Base-by-base conservation (phyloP, 208 protist species). In the Angomonas deanei region DNA sequence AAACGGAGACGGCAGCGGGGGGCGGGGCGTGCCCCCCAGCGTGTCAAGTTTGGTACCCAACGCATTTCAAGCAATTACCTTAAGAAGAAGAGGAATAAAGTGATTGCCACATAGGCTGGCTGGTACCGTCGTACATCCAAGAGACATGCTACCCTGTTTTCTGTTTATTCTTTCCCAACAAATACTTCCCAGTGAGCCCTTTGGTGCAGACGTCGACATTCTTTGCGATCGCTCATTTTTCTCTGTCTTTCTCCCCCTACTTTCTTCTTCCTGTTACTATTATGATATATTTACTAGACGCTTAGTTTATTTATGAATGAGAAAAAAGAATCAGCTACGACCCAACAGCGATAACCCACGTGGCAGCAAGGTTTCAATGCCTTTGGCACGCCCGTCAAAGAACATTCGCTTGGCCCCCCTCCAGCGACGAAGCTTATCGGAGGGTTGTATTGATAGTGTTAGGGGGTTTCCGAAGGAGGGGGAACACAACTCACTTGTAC, bases 11-110 rank as follows among this genome's bases (percentile, higher is more conserved):
- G 78, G 80, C 68, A 31, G 27, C 0, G n/a, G 32, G 3, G 73
- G 61, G 5, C 24, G 56, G 2, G 64, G n/a, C n/a, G n/a, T n/a
- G n/a, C n/a, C n/a, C n/a, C n/a, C n/a, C n/a, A n/a, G 32, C 71
- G 64, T 39, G 63, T 82, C 48, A 69, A 56, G 1, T 95, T 95
- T 66, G 89, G 89, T 38, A 88, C 72, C 13, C 78, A 76, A 0
- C 71, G 81, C 17, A 92, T 95, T 62, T 84, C 81, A 2, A 88
- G 73, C 47, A 70, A 89, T 64, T 95, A 95, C 66, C 60, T 92
- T n/a, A 77, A 84, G 24, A 69, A 80, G 8, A 86, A 83, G 36
- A 73, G 76, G 6, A 78, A 72, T 24, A 82, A 83, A 52, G 42
- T 50, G 13, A 50, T 50, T 26, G 13, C 19, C 15, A n/a, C 8